phyloP scores from a whole-genome alignment of 164 flowering plant species.

The Paratinospora sagittata region DNA sequence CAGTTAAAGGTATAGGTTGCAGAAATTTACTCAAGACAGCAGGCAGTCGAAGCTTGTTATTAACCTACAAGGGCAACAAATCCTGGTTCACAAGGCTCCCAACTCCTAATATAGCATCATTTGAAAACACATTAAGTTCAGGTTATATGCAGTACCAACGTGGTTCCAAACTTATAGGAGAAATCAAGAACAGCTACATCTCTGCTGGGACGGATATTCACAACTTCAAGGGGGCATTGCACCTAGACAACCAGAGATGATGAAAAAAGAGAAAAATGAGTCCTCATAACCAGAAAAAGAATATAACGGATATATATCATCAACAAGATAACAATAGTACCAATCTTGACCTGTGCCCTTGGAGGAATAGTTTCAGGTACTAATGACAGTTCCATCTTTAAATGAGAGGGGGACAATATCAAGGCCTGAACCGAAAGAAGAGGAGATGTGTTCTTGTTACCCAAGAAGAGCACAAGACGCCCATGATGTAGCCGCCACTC shows the following conservation, averaged over 20 bases:
- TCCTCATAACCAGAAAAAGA: neutral
- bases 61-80: constrained; percentile 46
- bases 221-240: constrained; percentile 88
- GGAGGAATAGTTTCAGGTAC: constrained; percentile 99
- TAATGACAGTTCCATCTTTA: constrained; percentile 75
- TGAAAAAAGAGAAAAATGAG: constrained; percentile 1
- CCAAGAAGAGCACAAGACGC: constrained; percentile 89
- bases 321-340: neutral
- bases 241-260: constrained; percentile 37
- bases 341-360: constrained; percentile 76
- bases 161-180: constrained; percentile 74
- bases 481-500: constrained; percentile 95
- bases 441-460: constrained; percentile 88
- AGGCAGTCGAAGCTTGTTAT: constrained; percentile 90
- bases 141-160: constrained; percentile 36
- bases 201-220: constrained; percentile 89
- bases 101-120: neutral
- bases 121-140: neutral
- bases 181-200: constrained; percentile 95
- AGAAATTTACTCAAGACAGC: constrained; percentile 83
- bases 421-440: constrained; percentile 80
- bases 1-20: constrained; percentile 71
- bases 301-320: too few species aligned
- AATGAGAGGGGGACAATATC: constrained; percentile 78
- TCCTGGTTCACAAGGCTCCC: neutral